A percentile compares a stretch with the other conserved stretches of the same genome.
These are phyloP conservation scores for Myriosclerotinia duriaeana DNA, from an alignment of 2,329 filamentous ascomycete genomes.

Conservation along the genomic window DNA sequence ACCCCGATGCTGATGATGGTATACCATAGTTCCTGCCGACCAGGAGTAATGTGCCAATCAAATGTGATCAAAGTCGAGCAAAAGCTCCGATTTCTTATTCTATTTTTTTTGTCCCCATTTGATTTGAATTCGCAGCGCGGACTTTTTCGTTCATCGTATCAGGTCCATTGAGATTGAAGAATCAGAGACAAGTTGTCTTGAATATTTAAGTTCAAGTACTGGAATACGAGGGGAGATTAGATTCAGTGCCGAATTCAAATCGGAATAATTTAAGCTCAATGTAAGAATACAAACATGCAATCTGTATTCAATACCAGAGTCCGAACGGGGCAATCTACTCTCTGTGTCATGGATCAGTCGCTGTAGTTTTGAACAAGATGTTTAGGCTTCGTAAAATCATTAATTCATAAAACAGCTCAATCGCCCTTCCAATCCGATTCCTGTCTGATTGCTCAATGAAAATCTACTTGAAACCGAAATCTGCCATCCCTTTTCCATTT, in stretches of 20 bases:
- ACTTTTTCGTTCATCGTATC: neutral
- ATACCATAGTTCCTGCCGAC: neutral
- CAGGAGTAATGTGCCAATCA: neutral
- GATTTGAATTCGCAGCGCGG: neutral
- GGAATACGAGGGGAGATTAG: too few relatives aligned
- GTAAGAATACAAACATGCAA: neutral
- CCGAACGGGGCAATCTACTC: too few relatives aligned
- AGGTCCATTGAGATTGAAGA: neutral
- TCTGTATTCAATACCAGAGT: neutral
- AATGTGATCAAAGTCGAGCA: neutral
- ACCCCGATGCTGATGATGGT: neutral
- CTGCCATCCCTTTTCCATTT: neutral
- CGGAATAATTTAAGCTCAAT: neutral
- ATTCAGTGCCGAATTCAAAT: neutral
- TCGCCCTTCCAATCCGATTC: neutral
- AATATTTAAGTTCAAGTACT: too few relatives aligned
- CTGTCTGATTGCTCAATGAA: neutral
- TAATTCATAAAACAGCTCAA: neutral
- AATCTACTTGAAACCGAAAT: neutral
- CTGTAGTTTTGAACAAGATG: neutral
- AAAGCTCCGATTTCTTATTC: too few relatives aligned
- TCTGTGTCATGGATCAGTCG: neutral
- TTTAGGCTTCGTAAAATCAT: too few relatives aligned
- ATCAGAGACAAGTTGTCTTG: neutral
- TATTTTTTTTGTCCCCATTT: neutral